A percentile compares a stretch with the other conserved stretches of the same genome.
Conservation (phyloP, 2,329 filamentous ascomycete species). For the Zymoseptoria tritici region DNA sequence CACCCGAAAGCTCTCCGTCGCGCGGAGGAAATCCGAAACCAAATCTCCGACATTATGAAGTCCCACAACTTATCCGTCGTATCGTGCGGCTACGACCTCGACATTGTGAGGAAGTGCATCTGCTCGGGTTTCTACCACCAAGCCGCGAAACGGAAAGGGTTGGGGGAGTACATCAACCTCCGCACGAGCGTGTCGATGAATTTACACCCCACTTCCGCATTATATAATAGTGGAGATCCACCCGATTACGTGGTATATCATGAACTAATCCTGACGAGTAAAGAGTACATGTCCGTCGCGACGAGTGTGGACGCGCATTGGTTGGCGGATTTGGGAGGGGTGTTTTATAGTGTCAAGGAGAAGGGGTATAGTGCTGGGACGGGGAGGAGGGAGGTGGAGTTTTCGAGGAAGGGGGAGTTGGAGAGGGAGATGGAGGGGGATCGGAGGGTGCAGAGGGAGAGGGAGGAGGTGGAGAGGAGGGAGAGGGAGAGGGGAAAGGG, state of each 20-base stretch:
- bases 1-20: constrained; percentile 89
- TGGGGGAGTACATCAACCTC: constrained; percentile 95
- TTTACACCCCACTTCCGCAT: constrained; percentile 84
- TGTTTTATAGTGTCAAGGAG: constrained; percentile 96
- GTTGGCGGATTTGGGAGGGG: constrained; percentile 91
- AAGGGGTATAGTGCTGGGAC: constrained; percentile 58
- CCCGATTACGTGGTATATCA: constrained; percentile 98
- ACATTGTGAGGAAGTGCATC: constrained; percentile 89
- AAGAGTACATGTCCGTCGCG: constrained; percentile 97
- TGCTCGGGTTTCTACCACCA: constrained; percentile 98
- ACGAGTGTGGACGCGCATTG: constrained; percentile 94
- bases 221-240: constrained; percentile 87
- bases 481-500: constrained; percentile 1
- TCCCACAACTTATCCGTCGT: constrained; percentile 82
- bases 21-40: constrained; percentile 89
- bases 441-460: constrained; percentile 14
- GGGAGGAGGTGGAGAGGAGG: constrained; percentile 12
- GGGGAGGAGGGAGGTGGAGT: constrained; percentile 25
- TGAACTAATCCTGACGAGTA: constrained; percentile 90
- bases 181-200: constrained; percentile 91
- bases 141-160: constrained; percentile 89
- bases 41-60: constrained; percentile 82
- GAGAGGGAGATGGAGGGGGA: constrained; percentile 24
- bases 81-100: constrained; percentile 94
- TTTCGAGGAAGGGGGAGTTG: constrained; percentile 25